Evolutionary conservation across 129 eudicot genomes (phyloP).

Genomic region (Chrysanthemum seticuspe): DNA sequence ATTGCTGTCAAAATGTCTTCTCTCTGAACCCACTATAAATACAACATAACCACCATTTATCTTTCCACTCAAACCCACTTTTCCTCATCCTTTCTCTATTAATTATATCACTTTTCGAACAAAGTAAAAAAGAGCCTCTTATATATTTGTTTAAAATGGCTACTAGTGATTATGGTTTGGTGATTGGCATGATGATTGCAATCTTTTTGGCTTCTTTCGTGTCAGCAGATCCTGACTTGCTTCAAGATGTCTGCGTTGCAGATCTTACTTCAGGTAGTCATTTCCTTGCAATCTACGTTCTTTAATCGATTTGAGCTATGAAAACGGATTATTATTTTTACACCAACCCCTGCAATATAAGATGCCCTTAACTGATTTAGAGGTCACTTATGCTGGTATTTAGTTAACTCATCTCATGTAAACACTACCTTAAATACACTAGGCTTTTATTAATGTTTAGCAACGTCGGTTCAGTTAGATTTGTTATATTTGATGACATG

Average conservation of each 20-base stretch:
- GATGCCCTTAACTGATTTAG: no score
- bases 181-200: conserved; percentile 16
- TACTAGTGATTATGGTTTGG: neutral
- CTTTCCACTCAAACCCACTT: conserved; percentile 5
- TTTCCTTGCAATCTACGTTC: neutral
- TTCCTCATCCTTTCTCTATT: neutral
- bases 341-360: no score
- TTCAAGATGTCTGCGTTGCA: conserved; percentile 84
- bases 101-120: conserved; percentile 5
- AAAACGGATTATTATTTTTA: neutral
- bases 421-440: no score
- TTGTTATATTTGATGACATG: no score
- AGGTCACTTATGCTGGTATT: no score
- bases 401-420: no score
- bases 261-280: conserved; percentile 67
- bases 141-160: conserved; percentile 14
- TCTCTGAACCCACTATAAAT: conserved; percentile 8
- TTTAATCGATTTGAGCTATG: neutral
- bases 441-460: no score
- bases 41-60: conserved; percentile 13
- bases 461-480: no score
- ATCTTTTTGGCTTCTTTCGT: conserved; percentile 20
- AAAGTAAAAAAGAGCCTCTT: neutral
- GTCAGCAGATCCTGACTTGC: conserved; percentile 64
- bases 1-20: conserved; percentile 14